Conservation (phyloP, 805 yeast genomes). For the Nakazawaea ishiwadae region DNA sequence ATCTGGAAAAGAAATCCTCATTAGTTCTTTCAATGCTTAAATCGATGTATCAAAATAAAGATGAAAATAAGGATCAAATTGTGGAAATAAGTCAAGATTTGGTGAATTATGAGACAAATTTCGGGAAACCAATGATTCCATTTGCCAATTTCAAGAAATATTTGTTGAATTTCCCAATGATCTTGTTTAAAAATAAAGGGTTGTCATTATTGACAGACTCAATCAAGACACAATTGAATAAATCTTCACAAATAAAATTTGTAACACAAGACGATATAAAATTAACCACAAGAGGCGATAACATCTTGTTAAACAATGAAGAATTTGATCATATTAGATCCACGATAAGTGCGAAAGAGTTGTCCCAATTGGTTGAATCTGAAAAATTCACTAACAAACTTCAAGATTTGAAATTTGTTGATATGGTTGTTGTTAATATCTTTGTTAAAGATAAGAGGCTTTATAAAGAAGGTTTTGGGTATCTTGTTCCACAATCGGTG, state of each 20-base stretch:
- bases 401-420: slow-evolving; percentile 32
- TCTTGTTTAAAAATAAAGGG: slow-evolving; percentile 49
- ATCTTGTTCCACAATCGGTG: slow-evolving; percentile 63
- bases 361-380: slow-evolving; percentile 29
- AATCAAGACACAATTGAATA: slow-evolving; percentile 32
- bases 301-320: slow-evolving; percentile 8
- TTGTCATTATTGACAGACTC: slow-evolving; percentile 47
- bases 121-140: slow-evolving; percentile 34
- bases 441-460: slow-evolving; percentile 46
- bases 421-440: slow-evolving; percentile 64
- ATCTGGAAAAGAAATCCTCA: slow-evolving; percentile 54
- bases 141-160: slow-evolving; percentile 29
- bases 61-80: not conserved
- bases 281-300: slow-evolving; percentile 14
- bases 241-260: slow-evolving; percentile 37
- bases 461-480: slow-evolving; percentile 72
- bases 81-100: slow-evolving; percentile 25
- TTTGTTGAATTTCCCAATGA: slow-evolving; percentile 56
- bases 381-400: slow-evolving; percentile 15
- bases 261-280: slow-evolving; percentile 21
- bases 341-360: slow-evolving; percentile 43
- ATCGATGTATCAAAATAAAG: slow-evolving; percentile 24
- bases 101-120: slow-evolving; percentile 30
- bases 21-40: slow-evolving; percentile 40
- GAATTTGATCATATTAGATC: slow-evolving; percentile 54